Base-by-base conservation (phyloP, 129 eudicot species). In the Dittrichia graveolens region DNA sequence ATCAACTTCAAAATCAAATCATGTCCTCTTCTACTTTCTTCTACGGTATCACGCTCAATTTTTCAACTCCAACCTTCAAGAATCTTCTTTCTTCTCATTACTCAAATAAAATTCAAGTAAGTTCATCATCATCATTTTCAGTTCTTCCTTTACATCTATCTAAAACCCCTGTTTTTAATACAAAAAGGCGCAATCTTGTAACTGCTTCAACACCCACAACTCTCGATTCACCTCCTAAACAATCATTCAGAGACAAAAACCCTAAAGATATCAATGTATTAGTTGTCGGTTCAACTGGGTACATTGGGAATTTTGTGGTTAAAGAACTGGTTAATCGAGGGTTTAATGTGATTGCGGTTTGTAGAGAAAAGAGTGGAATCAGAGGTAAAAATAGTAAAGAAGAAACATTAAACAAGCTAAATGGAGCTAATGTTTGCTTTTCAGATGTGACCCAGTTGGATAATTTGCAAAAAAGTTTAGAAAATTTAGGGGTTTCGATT, bases 201-300 rank as follows among this genome's bases (percentile, higher is more conserved):
- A 59, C 79, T 10, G 81, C 79, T 66, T 81, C 81, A 45, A 13
- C 80, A 15, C 72, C 76, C 70, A 55, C 83, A 73, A 3, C 67
- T 48, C 80, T 63, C 41, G 84, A 77, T 38, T 88, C 92, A 55
- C 73, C 84, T 0, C 63, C 89, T 39, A 75, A 81, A 71, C 12
- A 79, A 10, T 81, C 92, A 66, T 87, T 89, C 43, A 80, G 95
- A 66, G 81, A 75, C 85, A 89, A 93, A 72, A 74, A 76, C 47
- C 83, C 95, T 3, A 82, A 82, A 76, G 96, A 89, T 49, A 74
- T 93, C 47, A 93, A 87, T 77, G 96, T 89, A 59, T 71, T 93
- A 81, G 95, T 89, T 14, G 98, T 89, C 86, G 98, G 98, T 67
- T 89, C 98, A 65, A 93, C 98, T 47, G 96, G 96, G 52, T 93